Evolutionary conservation across 768 basidiomycete genomes (phyloP).

Genomic region (Neoboletus subvelutipes): DNA sequence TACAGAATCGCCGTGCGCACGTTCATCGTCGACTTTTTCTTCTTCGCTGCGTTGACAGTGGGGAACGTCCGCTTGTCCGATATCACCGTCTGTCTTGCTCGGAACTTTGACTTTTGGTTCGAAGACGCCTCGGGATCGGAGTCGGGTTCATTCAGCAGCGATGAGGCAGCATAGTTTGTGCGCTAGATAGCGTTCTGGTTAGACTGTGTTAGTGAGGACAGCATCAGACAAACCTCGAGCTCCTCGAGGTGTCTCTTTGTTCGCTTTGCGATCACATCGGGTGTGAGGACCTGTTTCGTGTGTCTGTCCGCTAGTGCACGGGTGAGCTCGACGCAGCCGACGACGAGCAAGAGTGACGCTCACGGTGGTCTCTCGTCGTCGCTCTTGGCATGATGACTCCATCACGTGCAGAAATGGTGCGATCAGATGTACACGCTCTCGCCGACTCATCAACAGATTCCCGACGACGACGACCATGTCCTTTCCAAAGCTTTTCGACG

Average conservation of each 20-base stretch:
- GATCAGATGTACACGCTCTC: slow-evolving; percentile 1
- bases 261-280: slow-evolving; percentile 72
- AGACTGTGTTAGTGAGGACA: background rate
- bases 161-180: slow-evolving; percentile 69
- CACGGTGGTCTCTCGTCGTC: slow-evolving; percentile 34
- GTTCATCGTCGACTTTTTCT: slow-evolving; percentile 81
- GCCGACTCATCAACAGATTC: background rate
- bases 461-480: slow-evolving; percentile 13
- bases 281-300: slow-evolving; percentile 44
- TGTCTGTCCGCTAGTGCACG: slow-evolving; percentile 45
- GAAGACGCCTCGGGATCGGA: slow-evolving; percentile 26
- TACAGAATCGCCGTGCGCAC: slow-evolving; percentile 80
- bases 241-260: slow-evolving; percentile 79
- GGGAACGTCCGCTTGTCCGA: slow-evolving; percentile 67
- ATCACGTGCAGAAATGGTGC: slow-evolving; percentile 26
- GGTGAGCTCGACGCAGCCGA: slow-evolving; percentile 10
- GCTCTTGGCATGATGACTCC: slow-evolving; percentile 17
- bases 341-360: slow-evolving; percentile 11
- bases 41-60: slow-evolving; percentile 33
- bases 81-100: slow-evolving; percentile 68
- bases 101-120: slow-evolving; percentile 48
- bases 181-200: slow-evolving; percentile 43
- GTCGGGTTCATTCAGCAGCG: slow-evolving; percentile 32
- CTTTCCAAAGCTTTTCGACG: slow-evolving; percentile 5
- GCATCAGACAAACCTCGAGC: slow-evolving; percentile 59